Evolutionary conservation across 345 rosid species (phyloP).

Genomic region (Heritiera littoralis): DNA sequence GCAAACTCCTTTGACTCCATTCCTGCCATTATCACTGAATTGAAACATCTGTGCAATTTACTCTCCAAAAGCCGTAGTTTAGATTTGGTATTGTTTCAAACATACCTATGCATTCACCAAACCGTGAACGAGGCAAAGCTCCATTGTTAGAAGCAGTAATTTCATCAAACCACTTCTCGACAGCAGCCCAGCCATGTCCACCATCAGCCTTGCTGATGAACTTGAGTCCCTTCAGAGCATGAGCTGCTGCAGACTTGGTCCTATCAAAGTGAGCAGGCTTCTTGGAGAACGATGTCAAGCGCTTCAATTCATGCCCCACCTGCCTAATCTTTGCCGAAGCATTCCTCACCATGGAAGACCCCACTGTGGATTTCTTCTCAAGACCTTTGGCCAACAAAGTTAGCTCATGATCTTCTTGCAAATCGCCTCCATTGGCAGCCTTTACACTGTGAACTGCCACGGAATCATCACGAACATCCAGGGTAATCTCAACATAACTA

Average conservation of each 20-base stretch:
- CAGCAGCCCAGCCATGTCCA: slow-evolving; percentile 67
- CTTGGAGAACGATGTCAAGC: slow-evolving; percentile 52
- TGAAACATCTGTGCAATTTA: not conserved
- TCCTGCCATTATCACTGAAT: slow-evolving; percentile 36
- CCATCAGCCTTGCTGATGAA: slow-evolving; percentile 72
- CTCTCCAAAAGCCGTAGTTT: not conserved
- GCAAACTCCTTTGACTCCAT: slow-evolving; percentile 83
- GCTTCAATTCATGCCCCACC: slow-evolving; percentile 66
- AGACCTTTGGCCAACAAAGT: slow-evolving; percentile 45
- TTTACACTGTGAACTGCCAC: slow-evolving; percentile 34
- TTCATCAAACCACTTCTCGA: slow-evolving; percentile 63
- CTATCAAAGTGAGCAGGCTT: slow-evolving; percentile 55
- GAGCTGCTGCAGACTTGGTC: slow-evolving; percentile 62
- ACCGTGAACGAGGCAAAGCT: slow-evolving; percentile 43
- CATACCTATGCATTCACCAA: slow-evolving; percentile 72
- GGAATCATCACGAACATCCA: slow-evolving; percentile 20
- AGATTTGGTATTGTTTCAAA: not conserved
- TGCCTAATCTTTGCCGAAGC: slow-evolving; percentile 58
- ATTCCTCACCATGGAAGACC: slow-evolving; percentile 39
- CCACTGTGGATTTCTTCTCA: slow-evolving; percentile 48
- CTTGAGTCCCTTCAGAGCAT: slow-evolving; percentile 72
- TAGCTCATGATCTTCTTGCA: slow-evolving; percentile 43
- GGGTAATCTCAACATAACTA: slow-evolving; percentile 38
- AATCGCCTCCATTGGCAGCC: slow-evolving; percentile 30
- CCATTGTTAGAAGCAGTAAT: slow-evolving; percentile 56